These are phyloP conservation scores for Durusdinium trenchii DNA, from an alignment of 73 alveolate species.

Conservation along the genomic window DNA sequence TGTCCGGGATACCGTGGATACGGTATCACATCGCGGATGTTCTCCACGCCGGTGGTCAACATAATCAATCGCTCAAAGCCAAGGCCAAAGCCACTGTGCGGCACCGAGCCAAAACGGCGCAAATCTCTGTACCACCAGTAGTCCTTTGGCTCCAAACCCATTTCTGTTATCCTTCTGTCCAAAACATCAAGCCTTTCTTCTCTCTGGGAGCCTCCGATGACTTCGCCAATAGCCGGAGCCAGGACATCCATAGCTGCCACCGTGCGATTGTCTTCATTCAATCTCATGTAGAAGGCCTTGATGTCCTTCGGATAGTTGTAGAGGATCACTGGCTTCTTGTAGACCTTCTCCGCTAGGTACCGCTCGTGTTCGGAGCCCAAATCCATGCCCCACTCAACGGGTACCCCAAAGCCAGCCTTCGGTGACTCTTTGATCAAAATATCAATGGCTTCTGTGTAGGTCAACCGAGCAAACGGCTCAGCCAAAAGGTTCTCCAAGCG, in stretches of 20 bases:
- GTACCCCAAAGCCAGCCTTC: conserved; percentile 86
- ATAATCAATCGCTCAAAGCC: conserved; percentile 99
- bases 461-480: conserved; percentile 98
- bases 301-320: conserved; percentile 99
- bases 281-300: conserved; percentile 99
- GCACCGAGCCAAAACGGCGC: conserved; percentile 98
- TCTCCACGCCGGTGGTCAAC: conserved; percentile 99
- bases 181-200: conserved; percentile 98
- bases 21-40: conserved; percentile 99
- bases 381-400: conserved; percentile 99
- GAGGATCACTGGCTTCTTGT: conserved; percentile 99
- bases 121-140: conserved; percentile 99
- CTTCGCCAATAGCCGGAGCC: conserved; percentile 99
- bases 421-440: conserved; percentile 68
- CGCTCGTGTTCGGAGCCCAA: conserved; percentile 99
- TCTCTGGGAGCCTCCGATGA: conserved; percentile 99
- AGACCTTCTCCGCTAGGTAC: conserved; percentile 98
- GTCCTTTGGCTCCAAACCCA: conserved; percentile 97
- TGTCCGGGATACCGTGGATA: conserved; percentile 99
- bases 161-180: conserved; percentile 81
- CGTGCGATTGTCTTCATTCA: conserved; percentile 99
- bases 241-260: conserved; percentile 99
- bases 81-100: conserved; percentile 99
- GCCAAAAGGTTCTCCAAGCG: conserved; percentile 94
- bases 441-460: conserved; percentile 98